Evolutionary conservation across 495 filamentous ascomycete species (phyloP).

Genomic region (Podospora fimiseda): DNA sequence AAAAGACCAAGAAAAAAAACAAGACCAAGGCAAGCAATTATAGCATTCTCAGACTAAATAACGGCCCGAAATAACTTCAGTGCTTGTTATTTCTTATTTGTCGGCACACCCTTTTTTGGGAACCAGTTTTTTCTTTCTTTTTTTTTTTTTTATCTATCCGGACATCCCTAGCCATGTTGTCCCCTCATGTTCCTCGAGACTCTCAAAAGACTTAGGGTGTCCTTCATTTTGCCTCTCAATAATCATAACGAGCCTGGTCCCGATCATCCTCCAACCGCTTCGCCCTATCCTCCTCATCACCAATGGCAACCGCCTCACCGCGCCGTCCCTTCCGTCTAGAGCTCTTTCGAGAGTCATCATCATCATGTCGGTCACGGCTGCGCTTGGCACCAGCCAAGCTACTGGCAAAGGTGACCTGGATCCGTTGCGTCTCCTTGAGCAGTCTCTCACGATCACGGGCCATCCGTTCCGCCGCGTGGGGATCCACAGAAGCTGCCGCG

Average conservation of each 20-base stretch:
- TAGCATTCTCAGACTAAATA: no score
- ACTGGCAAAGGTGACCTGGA: conserved; percentile 50
- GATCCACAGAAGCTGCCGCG: conserved; percentile 43
- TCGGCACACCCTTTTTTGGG: neutral
- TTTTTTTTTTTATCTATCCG: neutral
- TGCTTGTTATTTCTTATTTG: no score
- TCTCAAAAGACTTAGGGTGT: no score
- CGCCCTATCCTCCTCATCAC: conserved; percentile 44
- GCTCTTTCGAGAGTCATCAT: conserved; percentile 33
- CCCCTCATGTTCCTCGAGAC: neutral
- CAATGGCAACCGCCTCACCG: conserved; percentile 37
- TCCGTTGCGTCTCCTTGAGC: conserved; percentile 70
- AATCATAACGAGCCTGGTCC: conserved; percentile 37
- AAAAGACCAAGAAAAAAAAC: neutral
- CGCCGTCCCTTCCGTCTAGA: conserved; percentile 34
- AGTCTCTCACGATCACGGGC: conserved; percentile 68
- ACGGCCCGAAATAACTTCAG: no score
- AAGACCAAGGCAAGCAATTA: neutral
- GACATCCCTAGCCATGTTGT: neutral
- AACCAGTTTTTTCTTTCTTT: neutral
- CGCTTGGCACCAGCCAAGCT: conserved; percentile 28
- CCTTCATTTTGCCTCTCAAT: conserved; percentile 6
- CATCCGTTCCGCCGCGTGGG: conserved; percentile 70
- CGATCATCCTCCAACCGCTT: conserved; percentile 47
- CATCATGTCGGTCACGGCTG: conserved; percentile 6